Evolutionary conservation across 192 early-diverging fungal species (phyloP), one percentile per base, ranked within the genome.

Genomic region (Podila verticillata): DNA sequence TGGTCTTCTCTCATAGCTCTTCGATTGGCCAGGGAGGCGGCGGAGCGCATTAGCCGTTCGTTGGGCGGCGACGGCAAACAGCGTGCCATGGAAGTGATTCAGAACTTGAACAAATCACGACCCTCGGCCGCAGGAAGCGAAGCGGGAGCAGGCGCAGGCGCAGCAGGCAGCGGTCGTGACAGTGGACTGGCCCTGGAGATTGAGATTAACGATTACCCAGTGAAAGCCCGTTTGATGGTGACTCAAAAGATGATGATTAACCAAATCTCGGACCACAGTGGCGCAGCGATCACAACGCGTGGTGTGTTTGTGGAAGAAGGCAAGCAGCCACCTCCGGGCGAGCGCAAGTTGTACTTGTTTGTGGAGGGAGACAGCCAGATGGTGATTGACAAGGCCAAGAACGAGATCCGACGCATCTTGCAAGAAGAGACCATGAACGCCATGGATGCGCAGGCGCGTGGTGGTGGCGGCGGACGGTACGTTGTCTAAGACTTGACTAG

Each of bases 181-280:
- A 64, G 85, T 78, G 73, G 88, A 7, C 95, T 89, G 84, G 88
- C 91, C 6, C 77, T 86, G 66, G 97, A 99, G 84, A 92, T 99
- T 75, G 94, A 95, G 72, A 98, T 99, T 82, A 99, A 99, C 82
- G 97, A 99, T 83, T 98, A 94, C 74, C 96, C 96, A 36, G 92
- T 95, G 74, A 95, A 95, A 86, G 97, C 98, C 17, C 85, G 98
- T 63, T 94, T 95, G 93, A 93, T 91, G 72, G 97, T 98, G 35
- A 99, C 96, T 9, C 96, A 96, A 82, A 96, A 95, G 84, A 87
- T 89, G 86, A 77, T 73, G 84, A 97, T 99, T 63, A 90, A 91
- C 24, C 93, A 94, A 84, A 97, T 99, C 63, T 95, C 91, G 7
- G 96, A 98, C 77, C 86, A 95, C 56, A 93, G 95, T 24, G 96